A percentile compares a stretch with the other conserved stretches of the same genome.
Evolutionary conservation across 768 basidiomycete genomes (phyloP).

Genomic region (Hypsizygus marmoreus): DNA sequence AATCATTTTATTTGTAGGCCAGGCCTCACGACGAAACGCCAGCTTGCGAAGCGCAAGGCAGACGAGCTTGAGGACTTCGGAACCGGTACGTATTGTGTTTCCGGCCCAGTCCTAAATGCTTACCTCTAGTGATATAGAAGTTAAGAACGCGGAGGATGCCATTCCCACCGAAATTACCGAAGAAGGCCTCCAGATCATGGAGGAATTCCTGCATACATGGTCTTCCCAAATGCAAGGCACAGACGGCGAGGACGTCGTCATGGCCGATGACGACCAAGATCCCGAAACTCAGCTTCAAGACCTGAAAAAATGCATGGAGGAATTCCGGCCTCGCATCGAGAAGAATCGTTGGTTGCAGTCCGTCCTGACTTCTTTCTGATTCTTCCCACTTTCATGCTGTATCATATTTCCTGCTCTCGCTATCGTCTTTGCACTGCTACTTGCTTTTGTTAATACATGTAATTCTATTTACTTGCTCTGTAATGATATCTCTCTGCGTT

Average conservation of each 20-base stretch:
- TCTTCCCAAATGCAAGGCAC: conserved; percentile 40
- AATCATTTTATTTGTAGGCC: neutral
- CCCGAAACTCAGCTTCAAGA: conserved; percentile 48
- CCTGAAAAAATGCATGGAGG: conserved; percentile 63
- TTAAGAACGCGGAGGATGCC: conserved; percentile 37
- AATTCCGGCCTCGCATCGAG: conserved; percentile 71
- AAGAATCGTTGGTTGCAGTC: conserved; percentile 77
- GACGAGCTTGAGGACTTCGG: conserved; percentile 90
- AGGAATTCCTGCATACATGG: conserved; percentile 76
- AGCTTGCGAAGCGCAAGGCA: conserved; percentile 92
- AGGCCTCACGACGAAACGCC: conserved; percentile 4
- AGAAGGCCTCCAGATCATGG: conserved; percentile 79
- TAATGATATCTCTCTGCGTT: neutral
- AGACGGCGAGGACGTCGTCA: conserved; percentile 50
- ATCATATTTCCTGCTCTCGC: too few relatives aligned
- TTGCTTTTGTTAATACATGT: conserved; percentile 13
- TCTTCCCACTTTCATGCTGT: neutral
- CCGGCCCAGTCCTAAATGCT: too few relatives aligned
- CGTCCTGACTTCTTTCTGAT: conserved; percentile 45
- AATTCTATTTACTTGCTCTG: neutral
- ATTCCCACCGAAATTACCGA: conserved; percentile 65
- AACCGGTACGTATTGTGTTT: conserved; percentile 17
- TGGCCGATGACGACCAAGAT: conserved; percentile 34
- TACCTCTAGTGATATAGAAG: conserved; percentile 8
- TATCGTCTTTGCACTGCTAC: conserved; percentile 4